These are phyloP conservation scores for Symbiotaphrina buchneri DNA, from an alignment of 495 filamentous ascomycete species.

Conservation along the genomic window DNA sequence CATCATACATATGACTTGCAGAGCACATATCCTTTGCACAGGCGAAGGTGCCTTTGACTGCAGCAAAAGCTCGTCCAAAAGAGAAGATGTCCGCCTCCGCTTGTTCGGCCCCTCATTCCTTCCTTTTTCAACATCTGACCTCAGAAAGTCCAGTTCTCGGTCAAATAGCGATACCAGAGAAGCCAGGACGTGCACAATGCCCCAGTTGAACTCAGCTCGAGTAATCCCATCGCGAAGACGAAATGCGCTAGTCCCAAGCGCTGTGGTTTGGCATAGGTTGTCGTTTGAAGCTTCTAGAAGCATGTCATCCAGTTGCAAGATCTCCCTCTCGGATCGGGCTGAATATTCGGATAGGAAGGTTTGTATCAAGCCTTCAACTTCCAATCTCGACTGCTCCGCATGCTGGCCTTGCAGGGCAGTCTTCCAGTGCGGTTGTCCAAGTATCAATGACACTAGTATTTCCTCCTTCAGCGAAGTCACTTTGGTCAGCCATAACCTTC, in stretches of 20 bases:
- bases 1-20: conserved; percentile 66
- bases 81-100: conserved; percentile 31
- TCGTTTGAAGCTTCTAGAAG: background rate
- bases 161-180: conserved; percentile 21
- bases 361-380: conserved; percentile 31
- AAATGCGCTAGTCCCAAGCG: conserved; percentile 9
- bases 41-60: conserved; percentile 31
- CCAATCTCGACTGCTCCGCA: conserved; percentile 9
- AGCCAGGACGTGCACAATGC: conserved; percentile 23
- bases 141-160: conserved; percentile 10
- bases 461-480: conserved; percentile 39
- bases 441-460: conserved; percentile 47
- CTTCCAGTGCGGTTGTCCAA: conserved; percentile 35
- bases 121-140: conserved; percentile 5
- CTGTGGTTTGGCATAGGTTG: background rate
- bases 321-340: conserved; percentile 40
- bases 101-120: conserved; percentile 21
- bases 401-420: conserved; percentile 14
- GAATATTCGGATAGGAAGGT: conserved; percentile 51
- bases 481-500: conserved; percentile 50
- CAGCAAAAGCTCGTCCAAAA: conserved; percentile 35
- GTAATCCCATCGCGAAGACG: conserved; percentile 15
- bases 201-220: conserved; percentile 29
- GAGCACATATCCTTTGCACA: conserved; percentile 33
- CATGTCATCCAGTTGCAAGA: conserved; percentile 51